Percentiles rank a stretch among this genome's conserved stretches.
These are phyloP conservation scores for Kwoniella sp. DNA, from an alignment of 768 basidiomycete species.

Conservation along the genomic window DNA sequence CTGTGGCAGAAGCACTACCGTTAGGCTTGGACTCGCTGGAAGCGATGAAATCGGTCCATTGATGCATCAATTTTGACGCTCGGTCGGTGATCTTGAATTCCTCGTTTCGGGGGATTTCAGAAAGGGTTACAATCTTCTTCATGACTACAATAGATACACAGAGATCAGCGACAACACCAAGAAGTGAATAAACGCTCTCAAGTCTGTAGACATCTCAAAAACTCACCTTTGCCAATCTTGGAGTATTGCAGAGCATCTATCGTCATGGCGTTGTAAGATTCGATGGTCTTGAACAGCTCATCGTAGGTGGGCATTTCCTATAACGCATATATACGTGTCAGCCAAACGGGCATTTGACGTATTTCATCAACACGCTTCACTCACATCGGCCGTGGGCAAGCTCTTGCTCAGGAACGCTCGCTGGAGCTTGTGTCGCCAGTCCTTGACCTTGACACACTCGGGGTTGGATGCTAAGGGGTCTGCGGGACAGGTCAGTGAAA, in stretches of 20 bases:
- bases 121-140: conserved; percentile 74
- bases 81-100: conserved; percentile 74
- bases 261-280: conserved; percentile 73
- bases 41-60: conserved; percentile 51
- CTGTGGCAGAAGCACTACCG: conserved; percentile 14
- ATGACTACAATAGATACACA: conserved; percentile 63
- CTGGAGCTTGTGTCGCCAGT: conserved; percentile 90
- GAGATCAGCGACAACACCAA: no score
- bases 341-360: background rate
- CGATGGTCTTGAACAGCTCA: conserved; percentile 72
- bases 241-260: conserved; percentile 80
- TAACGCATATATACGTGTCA: conserved; percentile 21
- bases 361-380: conserved; percentile 30
- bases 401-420: conserved; percentile 72
- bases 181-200: no score
- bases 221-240: conserved; percentile 56
- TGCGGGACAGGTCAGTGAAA: conserved; percentile 31
- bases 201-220: no score
- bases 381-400: conserved; percentile 67
- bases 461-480: conserved; percentile 63
- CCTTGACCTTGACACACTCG: conserved; percentile 74
- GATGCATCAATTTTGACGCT: conserved; percentile 68
- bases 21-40: conserved; percentile 30
- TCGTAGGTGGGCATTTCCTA: conserved; percentile 79
- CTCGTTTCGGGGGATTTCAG: conserved; percentile 64